Base-by-base conservation (phyloP, 2,329 filamentous ascomycete species). In the Ophiostoma novo-ulmi region DNA sequence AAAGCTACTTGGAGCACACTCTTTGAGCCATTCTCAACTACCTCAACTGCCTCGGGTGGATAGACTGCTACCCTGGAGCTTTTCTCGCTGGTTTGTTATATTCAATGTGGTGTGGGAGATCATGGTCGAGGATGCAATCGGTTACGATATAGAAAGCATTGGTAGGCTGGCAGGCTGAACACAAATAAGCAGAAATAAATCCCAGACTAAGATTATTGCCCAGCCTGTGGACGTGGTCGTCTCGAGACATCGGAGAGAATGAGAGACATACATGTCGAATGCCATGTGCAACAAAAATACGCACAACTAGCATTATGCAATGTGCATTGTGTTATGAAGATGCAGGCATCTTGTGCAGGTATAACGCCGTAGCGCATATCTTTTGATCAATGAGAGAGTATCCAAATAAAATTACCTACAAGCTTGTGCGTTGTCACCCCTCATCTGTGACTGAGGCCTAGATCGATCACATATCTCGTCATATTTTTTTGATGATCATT, bases 71-170 rank as follows among this genome's bases (percentile, higher is more conserved):
- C 63, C n/a, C 67, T 72, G 71, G 71, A 69, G 35, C 61, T 69
- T 55, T 63, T 35, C 66, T 72, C 71, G 71, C 71, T 72, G 71
- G 67, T 64, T 65, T 71, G 36, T 26, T 55, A 44, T 55, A 41
- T 38, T 6, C 3, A 31, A 17, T 14, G 58, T 58, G 52, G 58
- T 63, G 58, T 63, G 58, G 22, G 26, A 31, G 44, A 48, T 48
- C 17, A 48, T n/a, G 44, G 5, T 8, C 5, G 17, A 48, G 4
- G 22, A 58, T 58, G 55, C 7, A n/a, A 48, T n/a, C n/a, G 5
- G 5, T 1, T 48, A 2, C 38, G 38, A 39, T 6, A n/a, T 48
- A 48, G 44, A 20, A n/a, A 48, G 44, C 5, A 48, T 39, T 31
- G 31, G 31, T 31, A 31, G 31, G 38, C 38, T 31, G 31, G 38